A percentile compares a stretch with the other conserved stretches of the same genome.
Evolutionary conservation across 371 early-diverging fungal genomes (phyloP).

Genomic region (Funneliformis caledonium): DNA sequence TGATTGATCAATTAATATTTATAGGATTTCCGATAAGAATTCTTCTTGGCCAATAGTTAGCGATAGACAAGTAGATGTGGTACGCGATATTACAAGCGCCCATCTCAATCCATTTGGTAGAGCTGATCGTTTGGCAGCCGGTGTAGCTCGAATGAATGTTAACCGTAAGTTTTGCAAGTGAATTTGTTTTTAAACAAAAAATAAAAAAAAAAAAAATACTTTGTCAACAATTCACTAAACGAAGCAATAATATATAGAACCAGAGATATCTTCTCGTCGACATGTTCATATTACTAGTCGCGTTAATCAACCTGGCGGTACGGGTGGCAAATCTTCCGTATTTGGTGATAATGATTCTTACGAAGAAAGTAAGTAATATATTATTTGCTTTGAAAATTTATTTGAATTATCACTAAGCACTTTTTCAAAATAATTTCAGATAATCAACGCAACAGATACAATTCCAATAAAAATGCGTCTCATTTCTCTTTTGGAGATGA

Average conservation of each 20-base stretch:
- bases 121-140: not conserved
- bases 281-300: slow-evolving; percentile 26
- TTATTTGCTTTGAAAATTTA: not conserved
- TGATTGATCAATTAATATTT: not conserved
- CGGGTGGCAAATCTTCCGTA: slow-evolving; percentile 29
- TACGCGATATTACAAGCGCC: slow-evolving; percentile 16
- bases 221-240: not conserved
- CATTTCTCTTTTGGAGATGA: slow-evolving; percentile 34
- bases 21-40: slow-evolving; percentile 28
- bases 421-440: not conserved
- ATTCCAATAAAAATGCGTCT: slow-evolving; percentile 31
- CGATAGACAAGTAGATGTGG: slow-evolving; percentile 23
- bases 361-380: slow-evolving; percentile 2
- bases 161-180: not conserved
- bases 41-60: slow-evolving; percentile 26
- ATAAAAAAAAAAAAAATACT: not conserved
- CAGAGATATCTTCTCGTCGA: not conserved
- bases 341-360: slow-evolving; percentile 7
- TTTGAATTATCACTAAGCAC: not conserved
- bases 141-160: not conserved
- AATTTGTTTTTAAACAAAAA: not conserved
- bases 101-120: slow-evolving; percentile 31
- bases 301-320: slow-evolving; percentile 35
- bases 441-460: not conserved
- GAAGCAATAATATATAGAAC: not conserved